phyloP scores from a whole-genome alignment of 169 alveolate genomes.

The Pseudocohnilembus persalinus region DNA sequence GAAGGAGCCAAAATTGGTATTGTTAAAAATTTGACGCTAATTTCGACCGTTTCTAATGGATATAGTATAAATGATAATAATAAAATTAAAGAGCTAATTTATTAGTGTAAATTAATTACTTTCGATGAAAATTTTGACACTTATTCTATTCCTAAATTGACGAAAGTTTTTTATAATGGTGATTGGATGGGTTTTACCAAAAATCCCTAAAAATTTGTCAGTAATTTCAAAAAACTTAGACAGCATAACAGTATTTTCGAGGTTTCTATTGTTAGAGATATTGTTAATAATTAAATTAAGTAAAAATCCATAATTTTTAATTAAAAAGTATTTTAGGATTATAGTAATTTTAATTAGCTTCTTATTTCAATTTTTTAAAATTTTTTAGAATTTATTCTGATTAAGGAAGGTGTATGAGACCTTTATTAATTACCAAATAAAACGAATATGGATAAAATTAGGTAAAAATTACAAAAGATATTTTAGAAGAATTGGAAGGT shows the following conservation, averaged over 20 bases:
- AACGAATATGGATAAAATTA: slow-evolving; percentile 83
- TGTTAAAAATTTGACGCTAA: slow-evolving; percentile 98
- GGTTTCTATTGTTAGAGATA: slow-evolving; percentile 95
- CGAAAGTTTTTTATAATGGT: slow-evolving; percentile 96
- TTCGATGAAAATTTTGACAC: slow-evolving; percentile 35
- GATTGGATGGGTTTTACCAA: slow-evolving; percentile 96
- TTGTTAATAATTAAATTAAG: slow-evolving; percentile 67
- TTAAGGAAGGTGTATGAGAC: slow-evolving; percentile 99
- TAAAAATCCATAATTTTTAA: neutral
- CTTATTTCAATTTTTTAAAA: slow-evolving; percentile 59
- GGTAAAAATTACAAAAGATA: slow-evolving; percentile 14
- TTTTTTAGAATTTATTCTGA: slow-evolving; percentile 97
- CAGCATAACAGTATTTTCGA: slow-evolving; percentile 93
- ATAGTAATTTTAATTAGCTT: no score
- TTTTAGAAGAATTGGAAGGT: neutral
- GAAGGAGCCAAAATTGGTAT: slow-evolving; percentile 99
- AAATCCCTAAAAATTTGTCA: slow-evolving; percentile 85
- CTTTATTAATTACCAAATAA: slow-evolving; percentile 95
- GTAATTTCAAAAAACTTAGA: slow-evolving; percentile 87
- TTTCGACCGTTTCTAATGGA: slow-evolving; percentile 98
- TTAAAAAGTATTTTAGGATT: no score
- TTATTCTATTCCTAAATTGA: slow-evolving; percentile 87
- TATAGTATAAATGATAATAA: slow-evolving; percentile 71
- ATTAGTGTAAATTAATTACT: slow-evolving; percentile 59
- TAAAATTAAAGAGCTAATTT: slow-evolving; percentile 87